Conservation (phyloP, 371 early-diverging fungal genomes). For the Haplosporangium sp. region DNA sequence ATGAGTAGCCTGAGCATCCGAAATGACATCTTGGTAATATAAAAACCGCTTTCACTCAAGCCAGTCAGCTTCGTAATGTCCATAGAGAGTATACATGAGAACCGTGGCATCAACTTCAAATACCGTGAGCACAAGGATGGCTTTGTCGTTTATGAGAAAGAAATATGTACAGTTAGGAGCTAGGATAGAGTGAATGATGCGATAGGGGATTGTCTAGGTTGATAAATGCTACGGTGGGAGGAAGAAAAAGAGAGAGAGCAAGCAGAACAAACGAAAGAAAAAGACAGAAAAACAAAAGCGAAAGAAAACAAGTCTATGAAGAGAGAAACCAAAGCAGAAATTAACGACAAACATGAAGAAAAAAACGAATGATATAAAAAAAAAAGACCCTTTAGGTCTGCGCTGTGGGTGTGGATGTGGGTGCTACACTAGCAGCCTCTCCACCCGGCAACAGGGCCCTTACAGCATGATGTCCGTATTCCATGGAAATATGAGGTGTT, state of each 20-base stretch:
- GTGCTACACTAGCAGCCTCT: slow-evolving; percentile 11
- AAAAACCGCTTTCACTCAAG: no score
- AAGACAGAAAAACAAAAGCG: slow-evolving; percentile 1
- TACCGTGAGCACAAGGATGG: no score
- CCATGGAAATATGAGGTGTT: neutral
- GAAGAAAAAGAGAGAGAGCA: neutral
- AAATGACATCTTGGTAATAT: no score
- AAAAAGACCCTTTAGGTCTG: neutral
- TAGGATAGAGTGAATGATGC: neutral
- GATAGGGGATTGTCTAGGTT: neutral
- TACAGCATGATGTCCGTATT: neutral
- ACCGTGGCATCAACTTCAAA: no score
- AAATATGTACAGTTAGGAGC: neutral
- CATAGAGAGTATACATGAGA: no score
- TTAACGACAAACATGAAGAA: no score
- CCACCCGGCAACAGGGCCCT: neutral
- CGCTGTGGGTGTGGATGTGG: neutral
- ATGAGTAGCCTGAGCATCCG: no score
- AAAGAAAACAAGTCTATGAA: no score
- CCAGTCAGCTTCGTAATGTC: no score
- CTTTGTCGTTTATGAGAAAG: no score
- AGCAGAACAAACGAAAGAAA: slow-evolving; percentile 3
- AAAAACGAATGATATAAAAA: neutral
- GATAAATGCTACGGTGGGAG: neutral
- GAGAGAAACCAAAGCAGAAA: no score